Percentiles rank a stretch among this genome's conserved stretches.
These are phyloP conservation scores for Fusarium sp. DNA, from an alignment of 2,329 filamentous ascomycete genomes.

Conservation along the genomic window DNA sequence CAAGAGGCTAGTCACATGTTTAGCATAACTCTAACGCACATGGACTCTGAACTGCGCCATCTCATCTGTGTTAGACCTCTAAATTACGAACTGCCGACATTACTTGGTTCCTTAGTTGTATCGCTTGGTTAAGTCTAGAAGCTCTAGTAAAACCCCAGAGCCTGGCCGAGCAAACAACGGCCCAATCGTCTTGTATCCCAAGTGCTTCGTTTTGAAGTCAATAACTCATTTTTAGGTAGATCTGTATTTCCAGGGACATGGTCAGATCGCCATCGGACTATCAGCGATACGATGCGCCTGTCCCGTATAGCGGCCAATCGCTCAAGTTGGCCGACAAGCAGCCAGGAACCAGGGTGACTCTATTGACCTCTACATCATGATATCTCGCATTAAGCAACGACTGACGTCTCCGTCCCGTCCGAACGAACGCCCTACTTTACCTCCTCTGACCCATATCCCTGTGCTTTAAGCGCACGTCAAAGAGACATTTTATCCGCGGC, in stretches of 20 bases:
- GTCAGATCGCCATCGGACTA: slow-evolving; percentile 16
- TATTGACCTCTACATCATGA: slow-evolving; percentile 10
- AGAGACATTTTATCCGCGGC: slow-evolving; percentile 7
- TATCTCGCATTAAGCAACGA: slow-evolving; percentile 6
- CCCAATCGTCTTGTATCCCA: not conserved
- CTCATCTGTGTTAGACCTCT: too few relatives aligned
- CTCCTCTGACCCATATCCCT: slow-evolving; percentile 24
- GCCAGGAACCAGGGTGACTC: slow-evolving; percentile 6
- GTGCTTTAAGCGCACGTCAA: too few relatives aligned
- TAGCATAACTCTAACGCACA: too few relatives aligned
- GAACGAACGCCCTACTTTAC: not conserved
- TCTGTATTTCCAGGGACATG: slow-evolving; percentile 30
- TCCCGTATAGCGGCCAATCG: slow-evolving; percentile 3
- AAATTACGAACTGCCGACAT: too few relatives aligned
- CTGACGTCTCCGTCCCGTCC: slow-evolving; percentile 1
- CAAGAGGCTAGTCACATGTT: too few relatives aligned
- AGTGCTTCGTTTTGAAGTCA: not conserved
- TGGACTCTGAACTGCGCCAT: too few relatives aligned
- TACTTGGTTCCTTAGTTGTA: too few relatives aligned
- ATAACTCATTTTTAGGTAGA: slow-evolving; percentile 11
- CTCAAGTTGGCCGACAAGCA: slow-evolving; percentile 13
- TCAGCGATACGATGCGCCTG: not conserved
- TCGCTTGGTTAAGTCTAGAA: too few relatives aligned
- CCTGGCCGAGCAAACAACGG: too few relatives aligned
- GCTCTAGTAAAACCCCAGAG: too few relatives aligned